Percentiles rank a stretch among this genome's conserved stretches.
Evolutionary conservation across 441 rosid genomes (phyloP).

Genomic region (Brassica balearica): DNA sequence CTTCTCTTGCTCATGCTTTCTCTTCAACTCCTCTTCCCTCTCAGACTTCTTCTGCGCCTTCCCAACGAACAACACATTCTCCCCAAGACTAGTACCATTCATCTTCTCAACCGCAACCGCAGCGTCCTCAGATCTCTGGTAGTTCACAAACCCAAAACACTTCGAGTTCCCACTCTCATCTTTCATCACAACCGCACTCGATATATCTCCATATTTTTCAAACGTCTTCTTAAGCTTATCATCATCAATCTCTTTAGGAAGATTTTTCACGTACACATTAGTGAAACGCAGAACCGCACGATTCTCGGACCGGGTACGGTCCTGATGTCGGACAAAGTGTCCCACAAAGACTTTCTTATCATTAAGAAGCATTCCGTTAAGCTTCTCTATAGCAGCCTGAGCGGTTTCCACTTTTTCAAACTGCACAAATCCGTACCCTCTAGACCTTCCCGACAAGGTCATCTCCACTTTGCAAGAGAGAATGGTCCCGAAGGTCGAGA

Average conservation of each 20-base stretch:
- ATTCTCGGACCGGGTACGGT: constrained; percentile 42
- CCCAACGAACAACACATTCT: constrained; percentile 71
- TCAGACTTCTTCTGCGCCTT: constrained; percentile 79
- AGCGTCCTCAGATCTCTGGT: constrained; percentile 60
- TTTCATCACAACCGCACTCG: constrained; percentile 70
- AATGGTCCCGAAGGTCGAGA: constrained; percentile 62
- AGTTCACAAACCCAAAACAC: constrained; percentile 84
- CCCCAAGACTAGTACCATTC: constrained; percentile 61
- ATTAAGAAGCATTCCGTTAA: constrained; percentile 78
- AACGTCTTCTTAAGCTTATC: constrained; percentile 69
- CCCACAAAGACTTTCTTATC: constrained; percentile 80
- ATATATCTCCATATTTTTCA: constrained; percentile 59
- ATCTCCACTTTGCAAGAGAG: constrained; percentile 78
- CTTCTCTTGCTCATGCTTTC: constrained; percentile 69
- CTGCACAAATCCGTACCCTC: constrained; percentile 77
- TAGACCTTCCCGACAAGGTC: constrained; percentile 57
- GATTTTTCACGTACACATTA: constrained; percentile 75
- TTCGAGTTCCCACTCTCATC: constrained; percentile 67
- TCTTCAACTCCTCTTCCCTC: constrained; percentile 68
- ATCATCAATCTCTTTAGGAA: constrained; percentile 59
- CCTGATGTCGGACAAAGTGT: constrained; percentile 61
- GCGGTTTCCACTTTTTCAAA: constrained; percentile 73
- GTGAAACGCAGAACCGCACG: constrained; percentile 56
- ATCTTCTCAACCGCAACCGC: constrained; percentile 63
- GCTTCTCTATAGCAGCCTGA: constrained; percentile 54